A percentile compares a stretch with the other conserved stretches of the same genome.
phyloP scores from a whole-genome alignment of 768 basidiomycete genomes.

The Lactifluus hygrophoroides region DNA sequence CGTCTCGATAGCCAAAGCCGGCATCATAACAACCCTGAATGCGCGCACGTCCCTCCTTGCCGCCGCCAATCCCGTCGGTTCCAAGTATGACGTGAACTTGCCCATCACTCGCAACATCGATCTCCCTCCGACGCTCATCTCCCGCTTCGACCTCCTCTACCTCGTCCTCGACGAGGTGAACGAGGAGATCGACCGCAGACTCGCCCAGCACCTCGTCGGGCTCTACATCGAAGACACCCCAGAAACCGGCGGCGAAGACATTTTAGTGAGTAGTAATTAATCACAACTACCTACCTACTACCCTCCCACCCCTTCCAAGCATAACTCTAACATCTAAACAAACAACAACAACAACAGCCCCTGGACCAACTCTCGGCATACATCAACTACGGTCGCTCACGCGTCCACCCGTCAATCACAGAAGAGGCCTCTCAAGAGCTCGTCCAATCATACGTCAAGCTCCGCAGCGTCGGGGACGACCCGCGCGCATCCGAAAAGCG shows the following conservation, averaged over 20 bases:
- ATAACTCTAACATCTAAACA: too few relatives aligned
- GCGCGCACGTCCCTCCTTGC: conserved; percentile 97
- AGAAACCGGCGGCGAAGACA: conserved; percentile 52
- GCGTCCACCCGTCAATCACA: conserved; percentile 78
- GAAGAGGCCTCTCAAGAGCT: conserved; percentile 81
- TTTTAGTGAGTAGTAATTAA: conserved; percentile 52
- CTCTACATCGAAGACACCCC: conserved; percentile 92
- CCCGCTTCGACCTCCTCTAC: conserved; percentile 94
- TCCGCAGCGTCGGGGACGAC: conserved; percentile 88
- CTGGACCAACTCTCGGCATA: conserved; percentile 87
- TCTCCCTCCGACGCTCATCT: conserved; percentile 94
- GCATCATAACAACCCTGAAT: conserved; percentile 97
- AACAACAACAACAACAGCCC: conserved; percentile 49
- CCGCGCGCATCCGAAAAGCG: conserved; percentile 82
- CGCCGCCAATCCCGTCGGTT: conserved; percentile 94
- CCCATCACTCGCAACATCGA: conserved; percentile 96
- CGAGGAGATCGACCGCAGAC: conserved; percentile 71
- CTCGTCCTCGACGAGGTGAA: conserved; percentile 94
- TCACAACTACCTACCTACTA: neutral
- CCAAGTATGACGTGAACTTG: conserved; percentile 85
- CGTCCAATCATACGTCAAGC: conserved; percentile 83
- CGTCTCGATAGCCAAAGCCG: conserved; percentile 97
- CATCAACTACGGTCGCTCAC: conserved; percentile 85
- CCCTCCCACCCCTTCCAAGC: neutral
- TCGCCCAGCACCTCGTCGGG: conserved; percentile 89